A percentile compares a stretch with the other conserved stretches of the same genome.
Evolutionary conservation across 2,329 filamentous ascomycete genomes (phyloP).

Genomic region (Colletotrichum sp.): DNA sequence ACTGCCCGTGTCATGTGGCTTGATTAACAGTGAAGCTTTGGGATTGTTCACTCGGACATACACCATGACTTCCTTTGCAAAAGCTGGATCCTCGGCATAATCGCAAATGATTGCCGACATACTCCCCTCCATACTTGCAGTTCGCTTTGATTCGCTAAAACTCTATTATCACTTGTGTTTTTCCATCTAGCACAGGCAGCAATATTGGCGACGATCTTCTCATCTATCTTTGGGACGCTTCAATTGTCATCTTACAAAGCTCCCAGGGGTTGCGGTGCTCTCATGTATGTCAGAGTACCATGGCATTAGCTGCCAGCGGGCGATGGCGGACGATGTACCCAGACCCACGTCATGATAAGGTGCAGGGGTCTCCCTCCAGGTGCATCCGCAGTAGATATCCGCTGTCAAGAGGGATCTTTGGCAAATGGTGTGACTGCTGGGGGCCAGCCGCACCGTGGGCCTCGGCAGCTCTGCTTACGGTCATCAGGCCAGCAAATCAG

Average conservation of each 20-base stretch:
- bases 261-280: not conserved
- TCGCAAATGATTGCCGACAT: not conserved
- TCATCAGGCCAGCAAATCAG: not conserved
- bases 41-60: not conserved
- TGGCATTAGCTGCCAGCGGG: not conserved
- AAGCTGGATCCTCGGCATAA: not conserved
- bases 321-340: not conserved
- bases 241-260: not conserved
- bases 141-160: not conserved
- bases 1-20: not conserved
- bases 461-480: not conserved
- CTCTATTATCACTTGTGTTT: not conserved
- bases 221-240: not conserved
- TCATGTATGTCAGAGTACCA: constrained; percentile 20
- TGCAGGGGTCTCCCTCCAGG: not conserved
- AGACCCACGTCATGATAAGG: constrained; percentile 1
- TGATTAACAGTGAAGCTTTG: not conserved
- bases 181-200: not conserved
- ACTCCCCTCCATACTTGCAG: not conserved
- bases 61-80: not conserved
- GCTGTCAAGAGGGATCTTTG: not conserved
- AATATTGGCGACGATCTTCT: not conserved
- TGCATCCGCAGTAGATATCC: not conserved
- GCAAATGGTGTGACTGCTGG: not conserved
- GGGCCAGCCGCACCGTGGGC: not conserved